These are phyloP conservation scores for Xylariaceae sp. DNA, from an alignment of 2,329 filamentous ascomycete species.

Conservation along the genomic window DNA sequence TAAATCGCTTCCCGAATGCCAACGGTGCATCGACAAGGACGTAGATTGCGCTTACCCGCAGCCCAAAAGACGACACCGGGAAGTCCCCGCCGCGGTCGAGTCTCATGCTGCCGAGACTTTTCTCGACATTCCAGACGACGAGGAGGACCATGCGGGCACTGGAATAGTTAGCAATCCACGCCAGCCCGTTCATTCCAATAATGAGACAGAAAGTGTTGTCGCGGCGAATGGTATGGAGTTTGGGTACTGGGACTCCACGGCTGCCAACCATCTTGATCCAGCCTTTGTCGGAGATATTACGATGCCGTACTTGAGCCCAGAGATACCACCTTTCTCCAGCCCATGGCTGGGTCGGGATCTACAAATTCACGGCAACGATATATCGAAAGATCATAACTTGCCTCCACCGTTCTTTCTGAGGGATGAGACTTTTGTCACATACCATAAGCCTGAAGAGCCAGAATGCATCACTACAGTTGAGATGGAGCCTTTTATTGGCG, in stretches of 20 bases:
- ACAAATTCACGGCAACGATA: not conserved
- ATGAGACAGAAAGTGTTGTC: not conserved
- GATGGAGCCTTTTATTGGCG: slow-evolving; percentile 11
- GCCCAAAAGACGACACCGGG: slow-evolving; percentile 2
- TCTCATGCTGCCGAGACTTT: not conserved
- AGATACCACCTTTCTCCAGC: not conserved
- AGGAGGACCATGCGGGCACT: not conserved
- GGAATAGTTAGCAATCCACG: not conserved
- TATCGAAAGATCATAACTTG: not conserved
- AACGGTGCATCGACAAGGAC: slow-evolving; percentile 10
- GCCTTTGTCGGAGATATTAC: not conserved
- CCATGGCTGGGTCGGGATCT: not conserved
- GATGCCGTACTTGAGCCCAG: not conserved
- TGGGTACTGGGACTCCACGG: not conserved
- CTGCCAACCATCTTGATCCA: not conserved
- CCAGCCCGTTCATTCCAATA: not conserved
- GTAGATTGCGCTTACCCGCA: slow-evolving; percentile 12
- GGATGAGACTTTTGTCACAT: slow-evolving; percentile 5
- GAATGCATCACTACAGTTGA: slow-evolving; percentile 3
- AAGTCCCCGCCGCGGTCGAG: not conserved
- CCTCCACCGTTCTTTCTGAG: slow-evolving; percentile 6
- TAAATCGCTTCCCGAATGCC: slow-evolving; percentile 11
- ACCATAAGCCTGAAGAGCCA: slow-evolving; percentile 3
- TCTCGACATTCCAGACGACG: not conserved
- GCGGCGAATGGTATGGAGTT: slow-evolving; percentile 1